Conservation (phyloP, 176 grass and related monocot genomes). For the Ensete glaucum region DNA sequence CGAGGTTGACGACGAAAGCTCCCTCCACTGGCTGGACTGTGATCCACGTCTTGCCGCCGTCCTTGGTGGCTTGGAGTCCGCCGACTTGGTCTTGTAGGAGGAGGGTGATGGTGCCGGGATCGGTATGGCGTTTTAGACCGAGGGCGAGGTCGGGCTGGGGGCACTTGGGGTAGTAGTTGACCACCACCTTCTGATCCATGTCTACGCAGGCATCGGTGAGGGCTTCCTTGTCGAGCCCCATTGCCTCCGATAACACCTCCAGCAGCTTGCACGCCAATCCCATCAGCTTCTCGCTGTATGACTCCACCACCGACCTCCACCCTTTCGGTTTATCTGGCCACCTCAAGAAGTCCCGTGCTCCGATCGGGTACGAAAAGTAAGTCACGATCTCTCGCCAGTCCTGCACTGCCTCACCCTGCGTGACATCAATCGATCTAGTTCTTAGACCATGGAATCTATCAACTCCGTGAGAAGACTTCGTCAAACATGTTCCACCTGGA, state of each 20-base stretch:
- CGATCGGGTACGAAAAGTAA: constrained; percentile 87
- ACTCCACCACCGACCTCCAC: constrained; percentile 58
- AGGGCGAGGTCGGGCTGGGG: constrained; percentile 90
- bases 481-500: constrained; percentile 34
- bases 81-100: constrained; percentile 91
- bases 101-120: constrained; percentile 86
- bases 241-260: constrained; percentile 75
- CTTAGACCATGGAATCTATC: not conserved
- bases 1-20: constrained; percentile 89
- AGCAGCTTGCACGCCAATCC: constrained; percentile 56
- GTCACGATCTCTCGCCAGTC: constrained; percentile 94
- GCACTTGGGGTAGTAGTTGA: constrained; percentile 95
- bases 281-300: constrained; percentile 78
- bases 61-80: constrained; percentile 85
- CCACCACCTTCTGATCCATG: constrained; percentile 94
- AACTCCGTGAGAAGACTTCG: too few relatives aligned
- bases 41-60: constrained; percentile 74
- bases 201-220: constrained; percentile 66
- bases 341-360: constrained; percentile 55
- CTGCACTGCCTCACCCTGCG: constrained; percentile 69
- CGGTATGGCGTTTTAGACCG: constrained; percentile 88
- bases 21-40: constrained; percentile 64
- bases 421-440: not conserved
- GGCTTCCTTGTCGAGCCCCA: constrained; percentile 58
- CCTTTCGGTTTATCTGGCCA: constrained; percentile 80